A percentile compares a stretch with the other conserved stretches of the same genome.
Conservation (phyloP, 345 rosid genomes). For the Rhodamnia rubescens region DNA sequence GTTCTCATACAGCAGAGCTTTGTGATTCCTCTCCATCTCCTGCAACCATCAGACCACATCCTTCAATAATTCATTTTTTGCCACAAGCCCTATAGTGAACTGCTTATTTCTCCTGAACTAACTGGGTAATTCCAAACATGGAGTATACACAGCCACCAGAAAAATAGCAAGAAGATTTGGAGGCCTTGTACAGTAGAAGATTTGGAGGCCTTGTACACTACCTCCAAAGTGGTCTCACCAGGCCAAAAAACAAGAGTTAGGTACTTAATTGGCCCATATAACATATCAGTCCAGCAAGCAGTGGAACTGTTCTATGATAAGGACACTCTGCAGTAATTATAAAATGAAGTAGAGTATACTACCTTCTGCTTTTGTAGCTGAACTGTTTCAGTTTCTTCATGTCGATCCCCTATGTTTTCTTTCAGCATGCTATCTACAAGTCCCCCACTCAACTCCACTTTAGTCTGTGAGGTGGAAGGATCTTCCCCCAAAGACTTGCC, state of each 20-base stretch:
- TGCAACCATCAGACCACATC: slow-evolving; percentile 9
- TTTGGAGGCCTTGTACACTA: too few relatives aligned
- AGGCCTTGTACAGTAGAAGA: not conserved
- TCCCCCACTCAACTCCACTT: slow-evolving; percentile 15
- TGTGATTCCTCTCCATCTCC: slow-evolving; percentile 41
- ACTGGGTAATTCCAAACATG: not conserved
- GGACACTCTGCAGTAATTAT: not conserved
- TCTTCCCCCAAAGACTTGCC: slow-evolving; percentile 28
- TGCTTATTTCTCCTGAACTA: not conserved
- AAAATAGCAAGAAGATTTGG: not conserved
- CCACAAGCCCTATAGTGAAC: not conserved
- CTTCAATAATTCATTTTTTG: not conserved
- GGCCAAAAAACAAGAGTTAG: not conserved
- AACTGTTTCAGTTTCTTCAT: slow-evolving; percentile 29
- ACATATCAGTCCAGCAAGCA: not conserved
- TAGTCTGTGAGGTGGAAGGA: slow-evolving; percentile 27
- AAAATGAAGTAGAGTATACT: not conserved
- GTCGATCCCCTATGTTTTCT: slow-evolving; percentile 12
- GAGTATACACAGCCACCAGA: not conserved
- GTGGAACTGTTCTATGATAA: not conserved
- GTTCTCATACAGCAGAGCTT: slow-evolving; percentile 36
- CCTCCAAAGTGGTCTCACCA: not conserved
- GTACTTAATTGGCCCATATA: not conserved
- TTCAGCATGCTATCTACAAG: slow-evolving; percentile 19
- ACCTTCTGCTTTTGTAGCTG: slow-evolving; percentile 52